These are phyloP conservation scores for Tylopilus intermedius DNA, from an alignment of 768 basidiomycete genomes.

Conservation along the genomic window DNA sequence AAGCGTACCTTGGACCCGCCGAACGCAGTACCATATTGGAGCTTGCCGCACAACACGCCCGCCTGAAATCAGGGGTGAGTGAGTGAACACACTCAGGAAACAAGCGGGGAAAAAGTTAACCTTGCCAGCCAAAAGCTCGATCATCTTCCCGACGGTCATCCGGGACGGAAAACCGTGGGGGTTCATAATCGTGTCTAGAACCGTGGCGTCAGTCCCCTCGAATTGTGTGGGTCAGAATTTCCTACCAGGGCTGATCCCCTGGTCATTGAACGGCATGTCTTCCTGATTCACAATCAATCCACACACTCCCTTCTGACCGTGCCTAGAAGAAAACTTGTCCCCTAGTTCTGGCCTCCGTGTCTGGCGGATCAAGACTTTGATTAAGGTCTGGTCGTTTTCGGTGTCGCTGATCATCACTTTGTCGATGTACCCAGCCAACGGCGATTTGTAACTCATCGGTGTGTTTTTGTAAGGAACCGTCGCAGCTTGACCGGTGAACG, in stretches of 20 bases:
- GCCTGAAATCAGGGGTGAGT: constrained; percentile 46
- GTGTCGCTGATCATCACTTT: constrained; percentile 97
- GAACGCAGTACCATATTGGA: constrained; percentile 94
- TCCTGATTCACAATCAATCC: constrained; percentile 98
- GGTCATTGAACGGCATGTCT: constrained; percentile 99
- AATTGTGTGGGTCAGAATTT: neutral
- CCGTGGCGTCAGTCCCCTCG: constrained; percentile 11
- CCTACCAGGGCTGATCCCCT: constrained; percentile 87
- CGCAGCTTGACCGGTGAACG: constrained; percentile 77
- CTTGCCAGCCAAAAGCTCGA: constrained; percentile 94
- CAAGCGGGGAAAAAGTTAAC: constrained; percentile 31
- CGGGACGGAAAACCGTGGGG: constrained; percentile 99
- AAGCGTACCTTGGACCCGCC: constrained; percentile 84
- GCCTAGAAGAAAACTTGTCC: constrained; percentile 97
- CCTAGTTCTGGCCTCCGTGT: constrained; percentile 94
- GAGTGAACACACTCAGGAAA: neutral
- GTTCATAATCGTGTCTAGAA: constrained; percentile 95
- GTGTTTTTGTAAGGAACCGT: constrained; percentile 87
- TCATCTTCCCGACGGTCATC: constrained; percentile 99
- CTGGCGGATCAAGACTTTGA: constrained; percentile 96
- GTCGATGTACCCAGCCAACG: constrained; percentile 91
- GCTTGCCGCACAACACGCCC: constrained; percentile 82
- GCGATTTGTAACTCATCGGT: constrained; percentile 90
- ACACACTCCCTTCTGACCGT: constrained; percentile 99
- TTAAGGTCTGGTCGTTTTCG: constrained; percentile 91